Conservation (phyloP, 2,329 filamentous ascomycete genomes). For the Neofusicoccum umdonicola region DNA sequence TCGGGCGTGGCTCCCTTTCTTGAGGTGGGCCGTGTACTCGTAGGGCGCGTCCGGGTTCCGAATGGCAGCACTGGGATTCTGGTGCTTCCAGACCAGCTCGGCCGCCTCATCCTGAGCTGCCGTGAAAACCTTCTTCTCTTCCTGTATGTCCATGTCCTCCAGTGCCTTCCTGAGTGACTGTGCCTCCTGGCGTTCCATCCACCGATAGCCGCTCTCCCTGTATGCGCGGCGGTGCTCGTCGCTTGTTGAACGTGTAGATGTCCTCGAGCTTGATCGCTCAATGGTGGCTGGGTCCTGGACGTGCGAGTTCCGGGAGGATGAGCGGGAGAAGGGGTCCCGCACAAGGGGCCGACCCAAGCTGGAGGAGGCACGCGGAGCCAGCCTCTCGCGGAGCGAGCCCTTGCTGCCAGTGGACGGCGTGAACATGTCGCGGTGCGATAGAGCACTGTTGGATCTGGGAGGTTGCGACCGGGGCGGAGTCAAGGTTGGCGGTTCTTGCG, state of each 20-base stretch:
- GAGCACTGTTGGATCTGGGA: conserved; percentile 3
- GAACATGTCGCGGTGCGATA: conserved; percentile 25
- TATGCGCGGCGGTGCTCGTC: conserved; percentile 60
- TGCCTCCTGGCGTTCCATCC: conserved; percentile 79
- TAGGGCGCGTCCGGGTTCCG: conserved; percentile 49
- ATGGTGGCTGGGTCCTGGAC: conserved; percentile 31
- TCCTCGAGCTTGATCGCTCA: conserved; percentile 51
- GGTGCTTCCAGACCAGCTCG: conserved; percentile 75
- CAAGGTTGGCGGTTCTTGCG: conserved; percentile 24
- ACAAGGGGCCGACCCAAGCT: conserved; percentile 27
- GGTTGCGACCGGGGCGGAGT: conserved; percentile 20
- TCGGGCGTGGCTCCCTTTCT: conserved; percentile 68
- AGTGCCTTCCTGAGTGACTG: conserved; percentile 68
- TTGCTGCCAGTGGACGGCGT: conserved; percentile 30
- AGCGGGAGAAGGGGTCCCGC: conserved; percentile 33
- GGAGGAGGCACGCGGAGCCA: conserved; percentile 1
- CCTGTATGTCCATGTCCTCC: conserved; percentile 68
- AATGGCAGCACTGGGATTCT: conserved; percentile 66
- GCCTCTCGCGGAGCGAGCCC: conserved; percentile 35
- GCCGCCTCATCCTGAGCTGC: conserved; percentile 75
- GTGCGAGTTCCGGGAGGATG: conserved; percentile 41
- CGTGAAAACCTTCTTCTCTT: conserved; percentile 63
- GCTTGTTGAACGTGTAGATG: conserved; percentile 42
- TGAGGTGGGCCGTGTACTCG: conserved; percentile 64
- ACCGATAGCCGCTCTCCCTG: conserved; percentile 69